Evolutionary conservation across 2,329 filamentous ascomycete genomes (phyloP).

Genomic region (Fusarium albosuccineum): DNA sequence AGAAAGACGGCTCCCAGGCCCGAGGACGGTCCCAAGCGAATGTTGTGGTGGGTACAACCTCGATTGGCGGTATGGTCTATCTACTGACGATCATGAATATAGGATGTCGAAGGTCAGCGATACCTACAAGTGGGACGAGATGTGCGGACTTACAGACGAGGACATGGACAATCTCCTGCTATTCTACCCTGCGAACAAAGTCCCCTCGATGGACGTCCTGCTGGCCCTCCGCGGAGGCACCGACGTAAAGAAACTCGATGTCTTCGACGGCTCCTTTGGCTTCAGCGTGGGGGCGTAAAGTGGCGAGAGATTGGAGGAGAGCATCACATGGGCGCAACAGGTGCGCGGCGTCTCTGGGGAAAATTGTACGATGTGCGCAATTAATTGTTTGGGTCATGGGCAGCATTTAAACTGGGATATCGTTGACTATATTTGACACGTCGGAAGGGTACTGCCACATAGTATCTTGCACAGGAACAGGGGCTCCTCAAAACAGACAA

Average conservation of each 20-base stretch:
- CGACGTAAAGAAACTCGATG: conserved; percentile 61
- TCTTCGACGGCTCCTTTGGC: conserved; percentile 71
- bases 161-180: conserved; percentile 87
- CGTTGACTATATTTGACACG: conserved; percentile 7
- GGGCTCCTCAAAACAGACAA: conserved; percentile 5
- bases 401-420: conserved; percentile 40
- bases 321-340: not conserved
- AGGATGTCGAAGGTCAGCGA: conserved; percentile 96
- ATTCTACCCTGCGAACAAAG: conserved; percentile 74
- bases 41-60: conserved; percentile 79
- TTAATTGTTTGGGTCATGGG: conserved; percentile 36
- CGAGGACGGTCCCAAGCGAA: conserved; percentile 85
- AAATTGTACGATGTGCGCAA: conserved; percentile 38
- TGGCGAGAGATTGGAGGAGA: not conserved
- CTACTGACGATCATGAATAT: conserved; percentile 19
- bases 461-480: conserved; percentile 16
- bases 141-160: conserved; percentile 83
- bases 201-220: conserved; percentile 68
- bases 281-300: conserved; percentile 64
- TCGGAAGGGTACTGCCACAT: conserved; percentile 6
- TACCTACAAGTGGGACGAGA: conserved; percentile 84
- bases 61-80: no score
- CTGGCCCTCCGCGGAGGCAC: conserved; percentile 64
- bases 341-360: conserved; percentile 19
- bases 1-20: conserved; percentile 78